phyloP scores from a whole-genome alignment of 2,329 filamentous ascomycete genomes.

The Penicillium sp. region DNA sequence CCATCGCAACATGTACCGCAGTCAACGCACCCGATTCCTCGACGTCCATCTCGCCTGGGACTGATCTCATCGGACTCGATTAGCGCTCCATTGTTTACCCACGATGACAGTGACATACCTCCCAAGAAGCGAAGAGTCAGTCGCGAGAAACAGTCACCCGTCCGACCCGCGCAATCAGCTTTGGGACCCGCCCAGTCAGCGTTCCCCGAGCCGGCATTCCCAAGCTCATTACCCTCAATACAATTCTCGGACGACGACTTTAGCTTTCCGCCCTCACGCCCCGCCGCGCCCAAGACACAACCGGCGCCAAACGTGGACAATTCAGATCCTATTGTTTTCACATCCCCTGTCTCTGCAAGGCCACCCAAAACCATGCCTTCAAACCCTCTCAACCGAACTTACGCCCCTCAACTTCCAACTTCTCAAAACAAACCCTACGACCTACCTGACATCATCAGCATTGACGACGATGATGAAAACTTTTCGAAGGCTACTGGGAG shows the following conservation, averaged over 20 bases:
- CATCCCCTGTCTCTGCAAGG: conserved; percentile 34
- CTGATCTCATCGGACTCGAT: conserved; percentile 30
- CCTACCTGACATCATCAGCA: conserved; percentile 31
- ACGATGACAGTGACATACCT: conserved; percentile 29
- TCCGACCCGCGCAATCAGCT: conserved; percentile 1
- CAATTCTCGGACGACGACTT: conserved; percentile 34
- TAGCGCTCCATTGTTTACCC: conserved; percentile 26
- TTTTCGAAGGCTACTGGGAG: conserved; percentile 5
- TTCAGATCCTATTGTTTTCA: conserved; percentile 46
- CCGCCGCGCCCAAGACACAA: conserved; percentile 1
- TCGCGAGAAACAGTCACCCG: conserved; percentile 15
- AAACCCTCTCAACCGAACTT: background rate
- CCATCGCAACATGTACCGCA: conserved; percentile 8
- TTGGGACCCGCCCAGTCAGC: background rate
- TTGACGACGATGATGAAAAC: conserved; percentile 36
- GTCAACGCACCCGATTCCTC: conserved; percentile 3
- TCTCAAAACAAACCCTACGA: background rate
- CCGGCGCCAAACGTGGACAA: conserved; percentile 23
- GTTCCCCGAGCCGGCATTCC: background rate
- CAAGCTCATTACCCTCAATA: conserved; percentile 16
- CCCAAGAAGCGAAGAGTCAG: conserved; percentile 34
- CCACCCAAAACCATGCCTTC: conserved; percentile 4
- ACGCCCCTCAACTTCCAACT: background rate
- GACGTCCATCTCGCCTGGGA: conserved; percentile 11
- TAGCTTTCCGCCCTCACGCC: conserved; percentile 14